Evolutionary conservation across 208 protist genomes (phyloP).

Genomic region (Endotrypanum monterogeii): DNA sequence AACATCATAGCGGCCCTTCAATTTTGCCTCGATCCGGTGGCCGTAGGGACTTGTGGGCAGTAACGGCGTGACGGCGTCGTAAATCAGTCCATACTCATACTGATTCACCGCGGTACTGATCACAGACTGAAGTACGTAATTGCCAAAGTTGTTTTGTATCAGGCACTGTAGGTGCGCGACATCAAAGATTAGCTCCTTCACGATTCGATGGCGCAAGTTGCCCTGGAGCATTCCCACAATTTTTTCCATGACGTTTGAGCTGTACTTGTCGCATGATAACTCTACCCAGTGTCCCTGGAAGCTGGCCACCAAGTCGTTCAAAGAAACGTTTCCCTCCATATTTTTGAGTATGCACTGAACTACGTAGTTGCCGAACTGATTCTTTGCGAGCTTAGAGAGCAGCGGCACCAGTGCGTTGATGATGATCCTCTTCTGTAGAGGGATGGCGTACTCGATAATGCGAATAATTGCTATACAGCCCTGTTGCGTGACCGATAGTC

Average conservation of each 20-base stretch:
- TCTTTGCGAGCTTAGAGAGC: conserved; percentile 61
- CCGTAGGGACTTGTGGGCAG: conserved; percentile 76
- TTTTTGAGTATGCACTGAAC: conserved; percentile 86
- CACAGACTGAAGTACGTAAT: conserved; percentile 88
- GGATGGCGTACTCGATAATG: conserved; percentile 63
- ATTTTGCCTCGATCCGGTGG: conserved; percentile 73
- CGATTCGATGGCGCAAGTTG: conserved; percentile 35
- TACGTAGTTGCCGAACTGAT: conserved; percentile 91
- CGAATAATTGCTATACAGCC: conserved; percentile 85
- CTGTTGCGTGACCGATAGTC: conserved; percentile 70
- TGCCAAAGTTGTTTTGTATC: conserved; percentile 82
- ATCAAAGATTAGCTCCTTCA: conserved; percentile 74
- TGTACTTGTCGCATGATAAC: conserved; percentile 87
- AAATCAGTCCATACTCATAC: conserved; percentile 55
- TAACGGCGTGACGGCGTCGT: conserved; percentile 38
- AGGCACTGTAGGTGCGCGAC: conserved; percentile 53
- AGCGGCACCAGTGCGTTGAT: conserved; percentile 59
- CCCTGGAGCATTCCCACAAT: conserved; percentile 55
- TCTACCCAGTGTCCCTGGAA: conserved; percentile 66
- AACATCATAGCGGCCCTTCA: conserved; percentile 31
- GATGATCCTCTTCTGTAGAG: conserved; percentile 51
- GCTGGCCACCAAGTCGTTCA: conserved; percentile 40
- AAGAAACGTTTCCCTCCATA: conserved; percentile 39
- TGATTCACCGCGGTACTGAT: conserved; percentile 55
- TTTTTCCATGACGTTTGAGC: conserved; percentile 90